Evolutionary conservation across 108 stramenopile genomes (phyloP).

Genomic region (Conticribra guillardii): DNA sequence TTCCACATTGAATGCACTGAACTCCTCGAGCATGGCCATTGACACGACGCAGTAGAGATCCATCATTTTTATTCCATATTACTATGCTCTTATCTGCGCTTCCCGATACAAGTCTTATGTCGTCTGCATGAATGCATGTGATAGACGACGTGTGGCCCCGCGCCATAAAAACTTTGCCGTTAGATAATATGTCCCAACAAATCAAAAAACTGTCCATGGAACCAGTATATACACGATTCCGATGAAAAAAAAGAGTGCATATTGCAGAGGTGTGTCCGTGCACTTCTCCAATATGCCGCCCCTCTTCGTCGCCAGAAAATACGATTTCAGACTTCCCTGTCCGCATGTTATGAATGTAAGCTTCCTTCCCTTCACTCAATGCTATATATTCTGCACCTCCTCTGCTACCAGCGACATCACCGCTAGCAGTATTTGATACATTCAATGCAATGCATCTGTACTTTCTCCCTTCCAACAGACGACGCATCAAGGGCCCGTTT

Average conservation of each 20-base stretch:
- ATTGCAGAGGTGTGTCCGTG: slow-evolving; percentile 56
- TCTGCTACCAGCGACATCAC: slow-evolving; percentile 64
- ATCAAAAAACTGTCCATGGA: slow-evolving; percentile 44
- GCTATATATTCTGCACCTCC: slow-evolving; percentile 59
- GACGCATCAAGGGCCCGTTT: slow-evolving; percentile 55
- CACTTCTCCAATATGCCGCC: slow-evolving; percentile 51
- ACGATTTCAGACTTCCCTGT: slow-evolving; percentile 57
- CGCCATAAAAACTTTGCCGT: slow-evolving; percentile 19
- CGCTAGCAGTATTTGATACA: slow-evolving; percentile 52
- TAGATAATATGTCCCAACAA: slow-evolving; percentile 42
- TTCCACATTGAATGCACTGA: slow-evolving; percentile 49
- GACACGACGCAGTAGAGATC: slow-evolving; percentile 47
- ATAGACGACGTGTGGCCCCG: slow-evolving; percentile 68
- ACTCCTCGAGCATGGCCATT: slow-evolving; percentile 63
- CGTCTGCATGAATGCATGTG: slow-evolving; percentile 53
- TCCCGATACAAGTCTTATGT: slow-evolving; percentile 50
- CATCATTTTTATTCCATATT: slow-evolving; percentile 53
- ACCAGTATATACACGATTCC: slow-evolving; percentile 58
- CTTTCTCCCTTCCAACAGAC: slow-evolving; percentile 38
- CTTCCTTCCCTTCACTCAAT: slow-evolving; percentile 49
- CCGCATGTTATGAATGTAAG: slow-evolving; percentile 36
- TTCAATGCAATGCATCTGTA: slow-evolving; percentile 60
- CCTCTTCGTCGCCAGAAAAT: slow-evolving; percentile 59
- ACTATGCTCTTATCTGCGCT: slow-evolving; percentile 67
- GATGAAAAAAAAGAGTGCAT: slow-evolving; percentile 58